phyloP scores from a whole-genome alignment of 345 rosid genomes.

The Balakata baccata region DNA sequence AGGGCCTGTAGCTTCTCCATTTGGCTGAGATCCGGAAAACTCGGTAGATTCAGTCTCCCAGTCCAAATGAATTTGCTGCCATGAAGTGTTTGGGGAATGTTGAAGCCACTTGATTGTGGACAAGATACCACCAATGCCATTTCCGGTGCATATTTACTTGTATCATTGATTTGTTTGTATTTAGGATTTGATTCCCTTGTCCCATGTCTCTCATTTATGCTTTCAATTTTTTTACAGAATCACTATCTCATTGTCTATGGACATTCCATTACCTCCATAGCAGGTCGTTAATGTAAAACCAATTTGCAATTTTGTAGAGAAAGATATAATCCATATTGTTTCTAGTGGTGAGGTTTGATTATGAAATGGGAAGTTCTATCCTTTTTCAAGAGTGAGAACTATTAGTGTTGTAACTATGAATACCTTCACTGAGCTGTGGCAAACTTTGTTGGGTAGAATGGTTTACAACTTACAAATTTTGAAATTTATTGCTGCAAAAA shows the following conservation, averaged over 20 bases:
- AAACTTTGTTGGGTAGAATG: too few relatives aligned
- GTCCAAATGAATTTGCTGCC: neutral
- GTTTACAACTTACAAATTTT: too few relatives aligned
- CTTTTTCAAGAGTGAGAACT: neutral
- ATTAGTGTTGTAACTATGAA: neutral
- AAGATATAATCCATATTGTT: neutral
- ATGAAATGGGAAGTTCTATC: neutral
- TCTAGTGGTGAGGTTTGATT: neutral
- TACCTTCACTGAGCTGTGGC: neutral
- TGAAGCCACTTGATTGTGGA: neutral
- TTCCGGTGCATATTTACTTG: constrained; percentile 20
- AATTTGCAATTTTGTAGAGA: constrained; percentile 21
- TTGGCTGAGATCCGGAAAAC: constrained; percentile 47
- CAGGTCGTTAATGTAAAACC: neutral
- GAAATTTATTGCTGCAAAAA: too few relatives aligned
- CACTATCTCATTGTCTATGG: constrained; percentile 10
- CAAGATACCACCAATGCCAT: neutral
- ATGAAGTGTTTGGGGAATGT: neutral
- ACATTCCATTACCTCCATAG: neutral
- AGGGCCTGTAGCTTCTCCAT: constrained; percentile 73
- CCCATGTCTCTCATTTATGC: neutral
- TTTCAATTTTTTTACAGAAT: constrained; percentile 3
- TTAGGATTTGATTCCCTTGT: neutral
- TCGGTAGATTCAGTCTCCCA: neutral
- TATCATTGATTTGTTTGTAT: constrained; percentile 23